Base-by-base conservation (phyloP, 805 yeast genomes). In the Zygoascus biomembranicola region DNA sequence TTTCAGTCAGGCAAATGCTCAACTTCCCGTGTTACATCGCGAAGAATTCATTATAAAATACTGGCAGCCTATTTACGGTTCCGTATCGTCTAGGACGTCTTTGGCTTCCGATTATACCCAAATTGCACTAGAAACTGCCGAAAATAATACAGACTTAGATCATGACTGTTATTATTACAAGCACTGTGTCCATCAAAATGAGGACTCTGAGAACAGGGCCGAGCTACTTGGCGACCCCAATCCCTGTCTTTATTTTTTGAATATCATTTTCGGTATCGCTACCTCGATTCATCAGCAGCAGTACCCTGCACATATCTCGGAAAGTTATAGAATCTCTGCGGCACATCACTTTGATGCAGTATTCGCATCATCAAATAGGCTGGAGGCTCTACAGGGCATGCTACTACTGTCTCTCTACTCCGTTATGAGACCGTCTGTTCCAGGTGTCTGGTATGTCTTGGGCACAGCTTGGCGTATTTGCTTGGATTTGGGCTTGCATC, bases 361-460 rank as follows among this genome's bases (percentile, higher is more conserved):
- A 1, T 80, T 81, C 63, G 66, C 74, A 4, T 75, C 87, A 1
- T 57, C 70, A 0, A 86, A 88, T 60, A 75, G 84, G 46, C 69
- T 88, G 41, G 95, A 87, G 60, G 76, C 85, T 1, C 67, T 90
- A 2, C 92, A 86, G 63, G 90, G 90, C 0, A 71, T 87, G 13
- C 65, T 90, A 16, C 70, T 87, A 13, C 69, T 86, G 43, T 80
- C 92, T 0, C 64, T 84, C 4, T 90, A 85, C 64, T 81, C 95
- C 0, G 75, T 85, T 35, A 88, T 90, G 96, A 76, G 96, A 54
- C 97, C 97, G 0, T 83, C 92, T 0, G 79, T 80, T 13, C 96
- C 96, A 0, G 94, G 96, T 2, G 88, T 87, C n/a, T 90, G 97
- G 97, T 87, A 87, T 65, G 80, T 86, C 3, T 70, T 87, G 58